Percentiles rank a stretch among this genome's conserved stretches.
These are phyloP conservation scores for Quercus glauca DNA, from an alignment of 306 rosid genomes.

Conservation along the genomic window DNA sequence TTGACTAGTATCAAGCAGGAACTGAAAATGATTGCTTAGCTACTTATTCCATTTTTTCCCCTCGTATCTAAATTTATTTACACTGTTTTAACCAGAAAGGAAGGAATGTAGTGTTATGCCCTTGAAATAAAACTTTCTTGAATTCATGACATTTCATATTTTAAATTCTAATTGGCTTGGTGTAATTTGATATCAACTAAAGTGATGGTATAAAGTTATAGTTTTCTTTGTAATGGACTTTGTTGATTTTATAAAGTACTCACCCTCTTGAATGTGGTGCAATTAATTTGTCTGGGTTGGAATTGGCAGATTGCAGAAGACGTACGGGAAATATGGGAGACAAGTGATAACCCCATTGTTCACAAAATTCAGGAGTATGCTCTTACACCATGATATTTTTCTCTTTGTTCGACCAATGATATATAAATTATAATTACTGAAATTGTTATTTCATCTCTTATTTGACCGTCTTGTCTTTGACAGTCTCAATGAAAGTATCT, in stretches of 20 bases:
- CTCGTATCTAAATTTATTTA: background rate
- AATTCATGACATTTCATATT: background rate
- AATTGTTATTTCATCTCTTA: background rate
- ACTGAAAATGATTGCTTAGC: background rate
- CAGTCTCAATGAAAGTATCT: slow-evolving; percentile 83
- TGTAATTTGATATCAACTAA: background rate
- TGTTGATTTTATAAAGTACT: slow-evolving; percentile 6
- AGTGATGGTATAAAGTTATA: background rate
- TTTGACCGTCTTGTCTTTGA: slow-evolving; percentile 10
- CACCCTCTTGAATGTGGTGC: slow-evolving; percentile 11
- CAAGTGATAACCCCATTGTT: slow-evolving; percentile 71
- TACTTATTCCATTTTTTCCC: background rate
- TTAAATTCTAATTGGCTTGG: background rate
- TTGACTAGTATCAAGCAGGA: background rate
- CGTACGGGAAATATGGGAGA: slow-evolving; percentile 72
- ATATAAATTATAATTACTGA: background rate
- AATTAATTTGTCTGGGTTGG: slow-evolving; percentile 21
- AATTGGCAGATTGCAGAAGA: slow-evolving; percentile 81
- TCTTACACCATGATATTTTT: slow-evolving; percentile 7
- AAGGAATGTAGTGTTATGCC: background rate
- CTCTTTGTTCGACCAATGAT: slow-evolving; percentile 9
- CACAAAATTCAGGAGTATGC: slow-evolving; percentile 88
- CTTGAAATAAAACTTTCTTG: background rate
- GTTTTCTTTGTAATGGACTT: background rate
- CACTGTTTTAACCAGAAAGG: background rate